Evolutionary conservation across 2,329 filamentous ascomycete genomes (phyloP).

Genomic region (Peltaster fructicola): DNA sequence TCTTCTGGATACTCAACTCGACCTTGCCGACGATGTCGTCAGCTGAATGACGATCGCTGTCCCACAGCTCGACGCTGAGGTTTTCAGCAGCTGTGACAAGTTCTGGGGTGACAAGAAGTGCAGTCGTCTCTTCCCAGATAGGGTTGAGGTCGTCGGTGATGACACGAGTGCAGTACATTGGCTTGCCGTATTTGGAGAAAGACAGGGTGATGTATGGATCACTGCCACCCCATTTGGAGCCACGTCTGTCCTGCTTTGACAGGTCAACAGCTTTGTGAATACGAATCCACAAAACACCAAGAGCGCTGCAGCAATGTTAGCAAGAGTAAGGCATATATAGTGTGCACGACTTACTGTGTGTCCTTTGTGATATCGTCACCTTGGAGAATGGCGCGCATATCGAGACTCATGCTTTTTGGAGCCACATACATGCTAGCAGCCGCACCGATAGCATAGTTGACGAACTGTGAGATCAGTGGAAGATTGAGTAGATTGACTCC

Average conservation of each 20-base stretch:
- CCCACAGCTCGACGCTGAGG: constrained; percentile 86
- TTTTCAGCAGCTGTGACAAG: constrained; percentile 88
- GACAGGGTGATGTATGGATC: constrained; percentile 91
- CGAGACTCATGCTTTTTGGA: constrained; percentile 72
- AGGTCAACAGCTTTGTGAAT: constrained; percentile 77
- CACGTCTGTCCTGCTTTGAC: constrained; percentile 77
- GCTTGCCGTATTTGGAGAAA: constrained; percentile 93
- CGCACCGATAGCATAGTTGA: constrained; percentile 83
- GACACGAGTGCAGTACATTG: constrained; percentile 91
- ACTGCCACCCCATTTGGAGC: constrained; percentile 69
- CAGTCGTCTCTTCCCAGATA: constrained; percentile 75
- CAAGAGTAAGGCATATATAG: too few relatives aligned
- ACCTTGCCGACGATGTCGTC: constrained; percentile 94
- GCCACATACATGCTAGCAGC: constrained; percentile 83
- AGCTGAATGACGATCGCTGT: constrained; percentile 78
- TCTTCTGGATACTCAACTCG: constrained; percentile 80
- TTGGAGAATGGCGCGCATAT: constrained; percentile 76
- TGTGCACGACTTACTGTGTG: too few relatives aligned
- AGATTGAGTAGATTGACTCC: constrained; percentile 85
- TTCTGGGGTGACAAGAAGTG: constrained; percentile 71
- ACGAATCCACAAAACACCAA: constrained; percentile 81
- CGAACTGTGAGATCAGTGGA: constrained; percentile 86
- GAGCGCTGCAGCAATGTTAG: too few relatives aligned
- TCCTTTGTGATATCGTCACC: constrained; percentile 89
- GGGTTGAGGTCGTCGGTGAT: constrained; percentile 92